Evolutionary conservation across 495 filamentous ascomycete species (phyloP), one percentile per base, ranked within the genome.

Genomic region (Penicillium paxilli): DNA sequence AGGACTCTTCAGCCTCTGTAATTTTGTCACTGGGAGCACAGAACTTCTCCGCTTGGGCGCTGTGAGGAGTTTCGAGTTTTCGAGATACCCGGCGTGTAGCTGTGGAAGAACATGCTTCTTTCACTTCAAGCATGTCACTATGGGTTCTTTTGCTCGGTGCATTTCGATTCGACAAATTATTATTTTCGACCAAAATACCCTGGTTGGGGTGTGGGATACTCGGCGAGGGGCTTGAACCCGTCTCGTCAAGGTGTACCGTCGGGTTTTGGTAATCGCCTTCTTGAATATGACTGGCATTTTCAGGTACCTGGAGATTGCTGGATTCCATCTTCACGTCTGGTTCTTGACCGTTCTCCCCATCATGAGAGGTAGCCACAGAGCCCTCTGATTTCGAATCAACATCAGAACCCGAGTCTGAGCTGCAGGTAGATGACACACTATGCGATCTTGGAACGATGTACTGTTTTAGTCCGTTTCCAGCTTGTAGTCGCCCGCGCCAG

Each of bases 401-500:
- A 17, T 55, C 38, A n/a, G 55, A 28, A 4, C 49, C 49, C 10
- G 60, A 53, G 11, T 52, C 60, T 20, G 55, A 58, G 25, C 38
- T 52, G 21, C 45, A 26, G 14, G 55, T 63, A n/a, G 62, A 62
- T 11, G 52, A 41, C 11, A 57, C 44, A 49, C 60, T 68, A 12
- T 59, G 55, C 4, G 72, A 74, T 45, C 57, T 49, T 22, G 59
- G 59, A 10, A 50, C 44, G 21, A 66, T 56, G 35, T 72, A 73
- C 1, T 71, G 54, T 14, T 58, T 44, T 2, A 55, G 59, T 7
- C 55, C 66, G 45, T 80, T 79, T 1, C 78, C 71, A 33, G 60
- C 55, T 48, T 82, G 78, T 10, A 89, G 59, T 6, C 76, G 79
- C 11, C 77, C 72, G 23, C 76, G 64, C 84, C 85, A 89, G 1